Percentiles rank a stretch among this genome's conserved stretches.
These are phyloP conservation scores for Neckera pumila DNA, from an alignment of 225 moss, liverwort and hornwort genomes.

Conservation along the genomic window DNA sequence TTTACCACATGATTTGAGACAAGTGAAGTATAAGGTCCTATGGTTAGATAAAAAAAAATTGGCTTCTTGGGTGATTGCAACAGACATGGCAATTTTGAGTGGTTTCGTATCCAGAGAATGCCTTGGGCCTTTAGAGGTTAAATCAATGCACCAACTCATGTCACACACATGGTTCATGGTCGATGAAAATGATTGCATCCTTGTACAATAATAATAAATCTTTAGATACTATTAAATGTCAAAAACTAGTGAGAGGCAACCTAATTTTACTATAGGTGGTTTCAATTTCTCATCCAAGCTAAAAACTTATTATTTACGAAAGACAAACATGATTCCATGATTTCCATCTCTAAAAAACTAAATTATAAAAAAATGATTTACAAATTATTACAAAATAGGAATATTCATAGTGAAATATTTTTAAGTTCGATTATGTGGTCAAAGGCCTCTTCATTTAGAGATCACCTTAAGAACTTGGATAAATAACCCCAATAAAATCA, in stretches of 20 bases:
- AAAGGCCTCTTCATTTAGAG: not conserved
- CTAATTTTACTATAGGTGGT: too few species aligned
- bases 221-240: not conserved
- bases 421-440: not conserved
- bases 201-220: not conserved
- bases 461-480: not conserved
- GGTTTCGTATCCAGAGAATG: too few species aligned
- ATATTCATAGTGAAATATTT: not conserved
- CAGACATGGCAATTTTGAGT: too few species aligned
- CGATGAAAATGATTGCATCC: not conserved
- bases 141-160: fast-evolving
- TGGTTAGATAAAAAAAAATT: too few species aligned
- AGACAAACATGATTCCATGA: not conserved
- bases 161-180: not conserved
- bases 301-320: fast-evolving
- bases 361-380: not conserved
- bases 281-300: not conserved
- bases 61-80: too few species aligned
- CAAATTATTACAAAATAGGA: not conserved
- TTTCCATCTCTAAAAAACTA: not conserved
- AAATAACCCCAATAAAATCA: not conserved
- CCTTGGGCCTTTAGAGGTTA: too few species aligned
- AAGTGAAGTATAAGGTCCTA: too few species aligned
- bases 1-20: too few species aligned
- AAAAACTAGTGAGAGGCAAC: not conserved